Evolutionary conservation across 176 grass and related monocot species (phyloP), one percentile per base, ranked within the genome.

Genomic region (Ensete glaucum): DNA sequence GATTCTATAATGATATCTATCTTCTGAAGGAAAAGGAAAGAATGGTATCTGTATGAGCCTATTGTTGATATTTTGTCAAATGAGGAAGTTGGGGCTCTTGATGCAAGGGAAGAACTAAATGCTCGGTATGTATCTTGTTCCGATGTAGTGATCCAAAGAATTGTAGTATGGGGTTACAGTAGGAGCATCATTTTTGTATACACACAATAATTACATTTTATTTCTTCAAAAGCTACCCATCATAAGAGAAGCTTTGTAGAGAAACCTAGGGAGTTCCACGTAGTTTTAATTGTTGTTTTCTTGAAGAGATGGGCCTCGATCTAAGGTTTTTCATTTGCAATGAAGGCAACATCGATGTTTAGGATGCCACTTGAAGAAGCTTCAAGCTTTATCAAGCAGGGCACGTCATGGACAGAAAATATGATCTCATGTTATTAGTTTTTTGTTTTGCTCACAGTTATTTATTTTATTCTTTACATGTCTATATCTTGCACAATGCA

Each of bases 31-130:
- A 91, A 94, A 89, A 89, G 84, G 80, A 99, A 94, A 74, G 93
- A 97, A 63, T 94, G 90, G 90, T 94, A 99, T 73, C 71, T 94
- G 54, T 91, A 89, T 52, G 88, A 86, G 48, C 95, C 95, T 25
- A 74, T 90, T 81, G 86, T 99, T 0, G 95, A 99, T 69, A 73
- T 94, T 58, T 22, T 91, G 62, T 69, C 81, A 74, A 94, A 79
- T 52, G 90, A 91, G 71, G 84, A 91, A 83, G 72, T 80, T 81
- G 77, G 62, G 16, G 88, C 24, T 83, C 66, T 63, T 60, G 80
- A 85, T 74, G 71, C 76, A 54, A 86, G 78, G 20, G 87, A 89
- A 48, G 87, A 96, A 54, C 58, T 71, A 73, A 85, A 81, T 82
- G 80, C 89, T 15, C 91, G 87, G 89, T 92, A 59, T 80, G 79